phyloP scores from a whole-genome alignment of 2,329 filamentous ascomycete species.

The Penicillium sp. region DNA sequence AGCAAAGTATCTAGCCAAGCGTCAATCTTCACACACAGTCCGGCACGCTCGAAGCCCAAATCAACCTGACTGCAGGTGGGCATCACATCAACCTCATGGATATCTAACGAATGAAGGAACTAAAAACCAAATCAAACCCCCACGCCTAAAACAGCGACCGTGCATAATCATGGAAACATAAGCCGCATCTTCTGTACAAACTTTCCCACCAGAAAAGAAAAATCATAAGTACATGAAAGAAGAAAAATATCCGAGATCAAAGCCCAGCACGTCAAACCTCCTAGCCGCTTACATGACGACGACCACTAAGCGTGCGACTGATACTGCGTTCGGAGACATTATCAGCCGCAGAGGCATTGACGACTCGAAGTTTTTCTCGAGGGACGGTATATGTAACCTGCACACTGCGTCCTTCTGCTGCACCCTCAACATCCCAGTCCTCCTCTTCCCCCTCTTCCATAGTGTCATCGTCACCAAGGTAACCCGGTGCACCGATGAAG shows the following conservation, averaged over 20 bases:
- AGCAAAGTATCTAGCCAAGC: constrained; percentile 7
- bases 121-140: constrained; percentile 4
- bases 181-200: constrained; percentile 11
- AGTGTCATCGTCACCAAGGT: constrained; percentile 27
- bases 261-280: not conserved
- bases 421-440: constrained; percentile 76
- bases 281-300: constrained; percentile 18
- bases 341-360: constrained; percentile 65
- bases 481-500: constrained; percentile 26
- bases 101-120: constrained; percentile 12
- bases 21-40: not conserved
- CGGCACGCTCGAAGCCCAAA: not conserved
- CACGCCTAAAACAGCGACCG: constrained; percentile 6
- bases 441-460: constrained; percentile 43
- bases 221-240: constrained; percentile 7
- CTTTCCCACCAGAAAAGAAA: constrained; percentile 3
- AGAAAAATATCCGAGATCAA: constrained; percentile 4
- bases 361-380: constrained; percentile 80
- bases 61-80: not conserved
- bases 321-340: constrained; percentile 30
- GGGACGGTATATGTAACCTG: constrained; percentile 94
- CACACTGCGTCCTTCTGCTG: constrained; percentile 68
- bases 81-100: constrained; percentile 3
- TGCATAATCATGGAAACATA: constrained; percentile 10
- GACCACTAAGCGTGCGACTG: constrained; percentile 24